Evolutionary conservation across 2,329 filamentous ascomycete species (phyloP), one percentile per base, ranked within the genome.

Genomic region (Paecilomyces variotii): DNA sequence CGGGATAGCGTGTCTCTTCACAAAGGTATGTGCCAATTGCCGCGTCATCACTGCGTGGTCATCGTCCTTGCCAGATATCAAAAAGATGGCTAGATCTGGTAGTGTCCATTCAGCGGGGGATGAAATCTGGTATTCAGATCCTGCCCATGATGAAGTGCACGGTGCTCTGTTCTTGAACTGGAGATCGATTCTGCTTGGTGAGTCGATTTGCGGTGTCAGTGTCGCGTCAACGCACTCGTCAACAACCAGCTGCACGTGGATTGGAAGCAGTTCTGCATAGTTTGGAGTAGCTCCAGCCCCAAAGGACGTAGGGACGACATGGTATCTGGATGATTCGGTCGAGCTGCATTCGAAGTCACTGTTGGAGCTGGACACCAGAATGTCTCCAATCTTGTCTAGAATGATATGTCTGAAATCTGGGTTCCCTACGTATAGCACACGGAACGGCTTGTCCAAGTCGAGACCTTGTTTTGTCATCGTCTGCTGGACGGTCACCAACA

Each of bases 281-380:
- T 78, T 78, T 5, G 78, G 74, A 34, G 75, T 67, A 28, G 74
- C 69, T 25, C 74, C 77, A 35, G 72, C 70, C 53, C 77, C 78
- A 64, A 77, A 79, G 0, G 77, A 77, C 9, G 78, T 76, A 10
- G 78, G 78, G 35, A 80, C 74, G 58, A 80, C 74, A 64, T 79
- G 78, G 61, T 77, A 80, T 51, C 76, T 72, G 35, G 77, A 77
- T 14, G 76, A 74, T 56, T 76, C 73, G 24, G 70, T 64, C 24
- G 70, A 74, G 62, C 70, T 72, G 35, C 65, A 67, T 56, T 68
- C 70, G 9, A 68, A 69, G 39, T 67, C 67, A 55, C 68, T 64
- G 26, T 63, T 65, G 24, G 72, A 70, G 60, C 73, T 74, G 19
- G 76, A 75, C 5, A 78, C 76, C 27, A 80, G 62, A 10, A 77